Conservation (phyloP, 441 rosid genomes). For the Dalechampia spathulata region DNA sequence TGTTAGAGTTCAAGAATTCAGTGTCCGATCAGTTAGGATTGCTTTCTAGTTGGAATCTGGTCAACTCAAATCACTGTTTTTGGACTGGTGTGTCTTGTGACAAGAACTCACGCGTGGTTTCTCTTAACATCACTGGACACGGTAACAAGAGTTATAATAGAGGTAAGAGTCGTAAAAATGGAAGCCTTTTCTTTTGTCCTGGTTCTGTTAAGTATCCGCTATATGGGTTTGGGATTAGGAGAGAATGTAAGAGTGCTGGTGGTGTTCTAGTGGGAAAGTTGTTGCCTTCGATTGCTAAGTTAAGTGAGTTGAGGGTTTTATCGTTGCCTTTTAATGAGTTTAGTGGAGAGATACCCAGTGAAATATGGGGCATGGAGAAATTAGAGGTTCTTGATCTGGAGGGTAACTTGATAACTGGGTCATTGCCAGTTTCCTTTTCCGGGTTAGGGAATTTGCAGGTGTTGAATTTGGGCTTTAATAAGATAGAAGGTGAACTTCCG, state of each 20-base stretch:
- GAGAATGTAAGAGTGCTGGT: slow-evolving; percentile 34
- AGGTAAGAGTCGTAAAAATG: slow-evolving; percentile 22
- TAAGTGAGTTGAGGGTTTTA: slow-evolving; percentile 54
- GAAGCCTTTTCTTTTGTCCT: slow-evolving; percentile 28
- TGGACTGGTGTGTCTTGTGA: slow-evolving; percentile 73
- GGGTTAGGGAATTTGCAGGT: slow-evolving; percentile 39
- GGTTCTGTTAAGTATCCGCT: slow-evolving; percentile 33
- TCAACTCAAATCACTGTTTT: slow-evolving; percentile 36
- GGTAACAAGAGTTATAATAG: slow-evolving; percentile 12
- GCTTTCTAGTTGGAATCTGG: slow-evolving; percentile 54
- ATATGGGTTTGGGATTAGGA: slow-evolving; percentile 43
- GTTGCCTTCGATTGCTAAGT: slow-evolving; percentile 37
- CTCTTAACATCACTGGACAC: slow-evolving; percentile 48
- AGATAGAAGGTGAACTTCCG: slow-evolving; percentile 38
- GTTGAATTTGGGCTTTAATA: slow-evolving; percentile 52
- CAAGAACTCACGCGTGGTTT: slow-evolving; percentile 43
- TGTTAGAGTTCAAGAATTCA: slow-evolving; percentile 60
- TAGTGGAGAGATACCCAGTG: slow-evolving; percentile 45
- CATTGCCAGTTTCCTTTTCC: slow-evolving; percentile 27
- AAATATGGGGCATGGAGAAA: slow-evolving; percentile 54
- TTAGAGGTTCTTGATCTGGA: slow-evolving; percentile 67
- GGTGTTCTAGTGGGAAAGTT: slow-evolving; percentile 48
- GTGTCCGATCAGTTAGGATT: slow-evolving; percentile 56
- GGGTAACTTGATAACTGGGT: slow-evolving; percentile 43
- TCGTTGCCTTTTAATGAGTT: slow-evolving; percentile 68